phyloP scores from a whole-genome alignment of 1,284 basidiomycete species.

The Rhodotorula sp. region DNA sequence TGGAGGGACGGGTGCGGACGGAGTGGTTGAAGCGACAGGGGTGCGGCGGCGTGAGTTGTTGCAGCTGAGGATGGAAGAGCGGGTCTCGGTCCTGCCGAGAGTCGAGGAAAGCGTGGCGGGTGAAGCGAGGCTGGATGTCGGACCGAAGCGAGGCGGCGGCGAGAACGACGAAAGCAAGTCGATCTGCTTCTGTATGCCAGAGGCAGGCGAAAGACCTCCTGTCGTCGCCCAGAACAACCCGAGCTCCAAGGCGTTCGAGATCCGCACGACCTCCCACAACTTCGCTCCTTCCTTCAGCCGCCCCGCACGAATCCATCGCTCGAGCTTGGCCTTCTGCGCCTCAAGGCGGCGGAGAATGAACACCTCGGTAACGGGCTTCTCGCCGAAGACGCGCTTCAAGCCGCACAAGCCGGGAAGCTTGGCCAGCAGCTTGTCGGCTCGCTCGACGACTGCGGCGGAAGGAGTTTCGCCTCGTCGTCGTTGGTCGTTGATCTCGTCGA shows the following conservation, averaged over 20 bases:
- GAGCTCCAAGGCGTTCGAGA: constrained; percentile 38
- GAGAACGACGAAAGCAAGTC: constrained; percentile 29
- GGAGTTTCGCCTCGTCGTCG: background rate
- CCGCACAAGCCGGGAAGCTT: constrained; percentile 34
- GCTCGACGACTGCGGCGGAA: constrained; percentile 20
- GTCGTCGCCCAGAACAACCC: constrained; percentile 39
- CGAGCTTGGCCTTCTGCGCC: constrained; percentile 35
- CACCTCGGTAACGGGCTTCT: constrained; percentile 36
- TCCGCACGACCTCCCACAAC: constrained; percentile 35
- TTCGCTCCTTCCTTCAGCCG: constrained; percentile 18
- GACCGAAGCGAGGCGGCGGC: constrained; percentile 13
- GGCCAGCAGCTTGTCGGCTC: constrained; percentile 21
- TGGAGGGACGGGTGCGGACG: background rate
- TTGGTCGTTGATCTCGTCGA: constrained; percentile 26
- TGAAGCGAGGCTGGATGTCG: background rate
- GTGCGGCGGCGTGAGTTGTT: background rate
- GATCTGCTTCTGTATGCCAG: constrained; percentile 20
- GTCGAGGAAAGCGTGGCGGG: background rate
- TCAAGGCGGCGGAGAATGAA: constrained; percentile 35
- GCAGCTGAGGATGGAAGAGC: background rate
- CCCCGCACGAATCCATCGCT: constrained; percentile 31
- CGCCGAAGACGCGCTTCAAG: constrained; percentile 37
- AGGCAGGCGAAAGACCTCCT: constrained; percentile 9
- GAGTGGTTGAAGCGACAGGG: background rate
- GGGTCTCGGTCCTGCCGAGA: background rate